A percentile compares a stretch with the other conserved stretches of the same genome.
Conservation (phyloP, 116 monocot species). For the Trichopus zeylanicus region DNA sequence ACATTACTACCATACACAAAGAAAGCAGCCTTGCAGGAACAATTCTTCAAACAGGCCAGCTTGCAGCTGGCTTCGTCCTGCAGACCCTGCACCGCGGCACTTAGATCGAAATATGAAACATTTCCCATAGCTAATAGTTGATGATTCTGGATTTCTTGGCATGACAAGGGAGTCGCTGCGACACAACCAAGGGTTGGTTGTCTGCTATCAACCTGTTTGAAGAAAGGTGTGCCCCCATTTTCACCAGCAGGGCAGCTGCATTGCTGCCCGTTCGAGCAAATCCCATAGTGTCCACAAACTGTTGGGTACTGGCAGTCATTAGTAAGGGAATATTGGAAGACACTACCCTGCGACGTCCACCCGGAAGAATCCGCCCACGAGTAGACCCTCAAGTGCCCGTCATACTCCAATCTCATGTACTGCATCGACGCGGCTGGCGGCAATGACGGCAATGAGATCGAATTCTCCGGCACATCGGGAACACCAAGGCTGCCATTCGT, state of each 20-base stretch:
- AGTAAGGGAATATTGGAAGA: neutral
- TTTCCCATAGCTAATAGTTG: slow-evolving; percentile 18
- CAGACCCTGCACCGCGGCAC: neutral
- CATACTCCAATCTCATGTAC: slow-evolving; percentile 36
- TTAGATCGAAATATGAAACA: slow-evolving; percentile 28
- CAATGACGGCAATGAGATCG: neutral
- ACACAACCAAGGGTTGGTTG: slow-evolving; percentile 23
- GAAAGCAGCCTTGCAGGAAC: slow-evolving; percentile 35
- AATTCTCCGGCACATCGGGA: neutral
- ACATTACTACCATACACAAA: slow-evolving; percentile 6
- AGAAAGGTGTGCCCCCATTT: slow-evolving; percentile 3
- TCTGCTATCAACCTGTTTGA: neutral
- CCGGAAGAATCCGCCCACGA: neutral
- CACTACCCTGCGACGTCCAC: slow-evolving; percentile 7
- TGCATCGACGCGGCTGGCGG: slow-evolving; percentile 6
- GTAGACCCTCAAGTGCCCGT: slow-evolving; percentile 37
- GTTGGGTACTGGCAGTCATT: slow-evolving; percentile 34
- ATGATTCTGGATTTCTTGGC: slow-evolving; percentile 23
- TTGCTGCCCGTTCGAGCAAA: slow-evolving; percentile 21
- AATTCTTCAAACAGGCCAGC: slow-evolving; percentile 35
- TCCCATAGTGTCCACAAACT: slow-evolving; percentile 36
- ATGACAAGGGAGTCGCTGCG: slow-evolving; percentile 19
- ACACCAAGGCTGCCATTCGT: slow-evolving; percentile 17
- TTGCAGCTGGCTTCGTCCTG: slow-evolving; percentile 24
- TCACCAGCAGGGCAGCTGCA: slow-evolving; percentile 29